Base-by-base conservation (phyloP, 1,139 yeast genomes). In the Candida glucosophila region DNA sequence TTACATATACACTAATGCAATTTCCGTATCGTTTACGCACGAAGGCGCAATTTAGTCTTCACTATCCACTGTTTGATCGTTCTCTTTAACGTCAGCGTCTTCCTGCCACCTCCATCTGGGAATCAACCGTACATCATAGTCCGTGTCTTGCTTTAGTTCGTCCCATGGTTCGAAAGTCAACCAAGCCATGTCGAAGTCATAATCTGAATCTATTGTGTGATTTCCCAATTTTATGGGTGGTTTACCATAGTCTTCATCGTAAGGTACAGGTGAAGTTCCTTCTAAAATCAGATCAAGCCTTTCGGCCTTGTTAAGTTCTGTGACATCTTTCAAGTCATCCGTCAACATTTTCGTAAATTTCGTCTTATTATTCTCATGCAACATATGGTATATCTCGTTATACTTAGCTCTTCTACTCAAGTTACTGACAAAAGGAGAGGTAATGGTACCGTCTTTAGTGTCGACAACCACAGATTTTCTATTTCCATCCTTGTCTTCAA, bases 91-190 rank as follows among this genome's bases (percentile, higher is more conserved):
- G 13, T 30, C 30, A 5, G 28, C 37, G 8, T 31, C 36, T 7
- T 29, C 29, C 11, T 24, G 28, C 39, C 49, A 40, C 24, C 51
- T 42, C 46, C 54, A 55, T 23, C 50, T 47, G 2, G 74, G 73
- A 12, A 68, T 57, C 26, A 67, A 50, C 27, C 72, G 45, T 14
- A 69, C 58, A 25, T 64, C 65, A 32, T 49, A 59, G 22, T 55
- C 59, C 1, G 70, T 63, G 26, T 68, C 75, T 15, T 49, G 34
- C 29, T 56, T 60, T 31, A 70, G 46, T 31, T 62, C 67, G 12
- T 55, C 63, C 77, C 77, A 70, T 0, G 77, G 77, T 30, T 68
- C 71, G 32, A 64, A 62, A 31, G 55, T 58, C 18, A 49, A 37
- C 71, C 71, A 64, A n/a, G 58, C 64, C 47, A 49, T 43, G 16